Evolutionary conservation across 805 yeast genomes (phyloP), one percentile per base, ranked within the genome.

Genomic region (Wickerhamomyces alni): DNA sequence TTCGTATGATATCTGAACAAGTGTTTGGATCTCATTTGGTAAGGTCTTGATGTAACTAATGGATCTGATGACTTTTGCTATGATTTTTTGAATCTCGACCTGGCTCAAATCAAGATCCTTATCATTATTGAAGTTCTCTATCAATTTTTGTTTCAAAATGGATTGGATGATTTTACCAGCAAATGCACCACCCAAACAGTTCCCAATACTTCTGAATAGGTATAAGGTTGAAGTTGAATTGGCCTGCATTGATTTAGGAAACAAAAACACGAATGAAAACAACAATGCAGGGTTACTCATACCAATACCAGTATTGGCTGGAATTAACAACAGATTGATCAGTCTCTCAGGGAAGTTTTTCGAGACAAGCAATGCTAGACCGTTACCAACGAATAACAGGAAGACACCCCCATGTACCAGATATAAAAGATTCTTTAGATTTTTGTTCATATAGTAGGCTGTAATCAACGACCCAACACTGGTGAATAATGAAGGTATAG

Each of bases 231-330:
- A 74, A 0, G 84, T 79, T 2, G 80, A 75, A 30, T 78, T 66
- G 1, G 84, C 81, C 54, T 81, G 88, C 48, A 68, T 67, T 36
- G 74, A 70, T 19, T 65, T 55, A 1, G 87, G 84, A 12, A 78
- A 86, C 2, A 85, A 74, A 5, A 87, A 81, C 43, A 82, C 80
- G 63, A 80, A 73, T 2, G 87, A 73, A 25, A 81, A 61, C 30
- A 82, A 62, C 0, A 85, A 75, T 12, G 80, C 75, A 0, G 87
- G 81, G 6, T 74, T 67, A 1, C 82, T 62, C 48, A 75, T 74
- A 0, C 81, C 80, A 37, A 72, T 54, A 1, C 80, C 75, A 2
- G 81, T 75, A 13, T 73, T 59, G 10, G 72, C 48, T 18, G 68
- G 59, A 30, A 79, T 44, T 6, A 65, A 43, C 42, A 58, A 70